Evolutionary conservation across 2,329 filamentous ascomycete genomes (phyloP).

Genomic region (Blastomyces gilchristii): DNA sequence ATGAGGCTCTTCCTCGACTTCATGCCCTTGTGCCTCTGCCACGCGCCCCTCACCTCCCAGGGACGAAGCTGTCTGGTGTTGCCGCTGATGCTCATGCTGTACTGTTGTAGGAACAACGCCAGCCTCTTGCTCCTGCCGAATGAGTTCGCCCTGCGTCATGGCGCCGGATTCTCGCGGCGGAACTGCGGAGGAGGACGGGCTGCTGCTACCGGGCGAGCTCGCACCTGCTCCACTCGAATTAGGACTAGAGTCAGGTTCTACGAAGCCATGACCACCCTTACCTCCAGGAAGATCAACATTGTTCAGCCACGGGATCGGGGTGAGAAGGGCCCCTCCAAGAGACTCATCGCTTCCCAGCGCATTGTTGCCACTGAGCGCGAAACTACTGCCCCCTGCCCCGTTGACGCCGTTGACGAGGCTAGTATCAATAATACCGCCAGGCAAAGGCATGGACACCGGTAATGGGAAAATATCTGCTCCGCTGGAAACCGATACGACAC

Average conservation of each 20-base stretch:
- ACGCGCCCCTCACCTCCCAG: slow-evolving; percentile 15
- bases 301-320: slow-evolving; percentile 82
- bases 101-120: slow-evolving; percentile 64
- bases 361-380: slow-evolving; percentile 25
- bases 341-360: slow-evolving; percentile 72
- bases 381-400: slow-evolving; percentile 28
- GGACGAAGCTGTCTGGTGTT: slow-evolving; percentile 17
- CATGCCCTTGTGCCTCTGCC: slow-evolving; percentile 34
- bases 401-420: slow-evolving; percentile 47
- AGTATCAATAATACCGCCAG: slow-evolving; percentile 32
- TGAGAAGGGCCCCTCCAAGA: slow-evolving; percentile 79
- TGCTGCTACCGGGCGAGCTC: not conserved
- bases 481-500: slow-evolving; percentile 82
- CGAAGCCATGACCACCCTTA: slow-evolving; percentile 19
- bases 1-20: slow-evolving; percentile 59
- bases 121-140: slow-evolving; percentile 76
- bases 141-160: slow-evolving; percentile 71
- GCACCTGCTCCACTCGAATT: slow-evolving; percentile 5
- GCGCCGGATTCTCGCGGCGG: slow-evolving; percentile 39
- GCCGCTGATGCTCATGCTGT: slow-evolving; percentile 27
- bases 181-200: slow-evolving; percentile 7
- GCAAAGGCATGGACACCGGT: slow-evolving; percentile 47
- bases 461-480: slow-evolving; percentile 72
- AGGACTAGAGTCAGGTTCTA: slow-evolving; percentile 15
- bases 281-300: slow-evolving; percentile 17